These are phyloP conservation scores for Lipomyces spencermartinsiae DNA, from an alignment of 805 yeast species.

Conservation along the genomic window DNA sequence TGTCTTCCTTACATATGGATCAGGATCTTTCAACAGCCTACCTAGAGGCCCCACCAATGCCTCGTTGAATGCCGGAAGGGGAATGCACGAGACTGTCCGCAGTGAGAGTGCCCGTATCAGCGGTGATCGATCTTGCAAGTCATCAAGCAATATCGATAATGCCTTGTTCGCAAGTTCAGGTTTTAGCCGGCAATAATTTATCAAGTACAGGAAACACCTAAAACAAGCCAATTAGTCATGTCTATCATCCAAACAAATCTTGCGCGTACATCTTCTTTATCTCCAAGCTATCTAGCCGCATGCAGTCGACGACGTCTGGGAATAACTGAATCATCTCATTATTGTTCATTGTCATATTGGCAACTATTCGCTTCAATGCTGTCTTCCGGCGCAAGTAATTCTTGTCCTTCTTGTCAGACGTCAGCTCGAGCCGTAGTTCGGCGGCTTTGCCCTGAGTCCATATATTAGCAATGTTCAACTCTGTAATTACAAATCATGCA, in stretches of 20 bases:
- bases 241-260: too few species aligned
- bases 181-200: constrained; percentile 63
- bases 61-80: constrained; percentile 57
- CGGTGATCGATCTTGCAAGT: constrained; percentile 58
- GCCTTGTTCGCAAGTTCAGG: constrained; percentile 64
- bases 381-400: constrained; percentile 50
- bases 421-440: constrained; percentile 43
- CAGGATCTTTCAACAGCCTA: constrained; percentile 53
- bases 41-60: constrained; percentile 51
- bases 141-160: constrained; percentile 60
- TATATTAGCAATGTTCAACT: not conserved
- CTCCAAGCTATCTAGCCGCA: constrained; percentile 64
- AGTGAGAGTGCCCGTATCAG: constrained; percentile 64
- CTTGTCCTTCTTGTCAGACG: constrained; percentile 46
- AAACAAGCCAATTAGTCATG: not conserved
- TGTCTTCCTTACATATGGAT: constrained; percentile 67
- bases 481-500: not conserved
- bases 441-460: constrained; percentile 46
- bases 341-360: constrained; percentile 84
- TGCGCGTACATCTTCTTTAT: constrained; percentile 59
- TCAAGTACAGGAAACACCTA: constrained; percentile 65
- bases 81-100: constrained; percentile 66
- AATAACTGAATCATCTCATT: constrained; percentile 72
- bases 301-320: constrained; percentile 65
- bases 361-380: constrained; percentile 73